Evolutionary conservation across 305 asterid species (phyloP), one percentile per base, ranked within the genome.

Genomic region (Plantago coronopus): DNA sequence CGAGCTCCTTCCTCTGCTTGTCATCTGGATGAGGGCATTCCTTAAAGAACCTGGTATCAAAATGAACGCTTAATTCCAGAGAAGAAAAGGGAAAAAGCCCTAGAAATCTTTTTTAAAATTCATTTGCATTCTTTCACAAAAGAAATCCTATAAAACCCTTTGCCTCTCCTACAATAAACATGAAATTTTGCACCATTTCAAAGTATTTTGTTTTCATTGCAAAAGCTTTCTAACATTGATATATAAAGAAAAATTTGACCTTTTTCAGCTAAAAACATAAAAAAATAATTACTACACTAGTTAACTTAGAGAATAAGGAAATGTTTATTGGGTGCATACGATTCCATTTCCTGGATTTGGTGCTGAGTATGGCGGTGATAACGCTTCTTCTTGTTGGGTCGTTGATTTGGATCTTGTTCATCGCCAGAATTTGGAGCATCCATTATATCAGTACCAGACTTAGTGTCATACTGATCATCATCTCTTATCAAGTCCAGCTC

Each of bases 311-410:
- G 12, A 50, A 50, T n/a, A 15, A 11, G 1, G 7, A 11, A 47
- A 23, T 18, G n/a, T 23, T 13, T 11, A 18, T 22, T 15, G 13
- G 13, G 53, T 14, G 37, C 94, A 48, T 86, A 88, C 96, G 95
- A 62, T 71, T 91, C 97, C 95, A 91, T 81, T 77, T 91, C 96
- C 13, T 78, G 87, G 69, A 88, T 88, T 66, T 91, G 98, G 64
- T 82, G 93, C 69, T 88, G 98, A 0, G 98, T 88, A 62, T 91
- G 98, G 69, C 98, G 98, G 63, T 91, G 98, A 14, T 91, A 91
- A 0, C 88, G 87, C 72, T 91, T 91, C 87, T 85, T 91, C 71
- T 84, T 91, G 46, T 56, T 56, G n/a, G 96, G 88, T 2, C 93
- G 95, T 54, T 81, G 85, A 62, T 81, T 88, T 86, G 14, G 95